Evolutionary conservation across 176 grass and related monocot genomes (phyloP).

Genomic region (Cymbopogon citratus): DNA sequence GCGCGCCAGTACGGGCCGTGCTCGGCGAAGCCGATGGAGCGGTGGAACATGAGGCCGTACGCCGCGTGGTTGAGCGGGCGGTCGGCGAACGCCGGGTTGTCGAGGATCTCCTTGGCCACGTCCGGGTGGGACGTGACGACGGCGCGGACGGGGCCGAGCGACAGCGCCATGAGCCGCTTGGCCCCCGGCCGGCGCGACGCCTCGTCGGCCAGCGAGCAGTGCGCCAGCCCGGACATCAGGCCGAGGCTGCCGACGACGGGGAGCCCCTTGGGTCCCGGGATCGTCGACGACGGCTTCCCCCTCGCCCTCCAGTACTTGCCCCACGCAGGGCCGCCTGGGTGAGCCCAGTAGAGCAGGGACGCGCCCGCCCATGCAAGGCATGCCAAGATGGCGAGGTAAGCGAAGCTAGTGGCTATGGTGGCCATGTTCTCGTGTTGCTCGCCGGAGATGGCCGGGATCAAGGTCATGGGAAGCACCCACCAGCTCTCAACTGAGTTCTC

Average conservation of each 20-base stretch:
- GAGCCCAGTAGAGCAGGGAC: conserved; percentile 57
- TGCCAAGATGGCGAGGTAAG: conserved; percentile 35
- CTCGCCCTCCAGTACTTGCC: conserved; percentile 49
- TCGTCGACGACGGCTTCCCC: neutral
- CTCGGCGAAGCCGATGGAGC: conserved; percentile 82
- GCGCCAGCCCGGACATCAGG: conserved; percentile 72
- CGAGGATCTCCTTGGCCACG: conserved; percentile 76
- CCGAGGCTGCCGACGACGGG: conserved; percentile 76
- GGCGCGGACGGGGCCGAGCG: conserved; percentile 62
- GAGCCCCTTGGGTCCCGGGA: conserved; percentile 63
- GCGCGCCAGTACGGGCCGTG: conserved; percentile 67
- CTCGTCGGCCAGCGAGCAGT: conserved; percentile 43
- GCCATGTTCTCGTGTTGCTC: neutral
- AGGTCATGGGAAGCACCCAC: conserved; percentile 54
- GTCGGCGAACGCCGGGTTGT: conserved; percentile 62
- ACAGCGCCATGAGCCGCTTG: conserved; percentile 76
- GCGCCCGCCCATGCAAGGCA: conserved; percentile 48
- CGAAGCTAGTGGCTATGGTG: conserved; percentile 34
- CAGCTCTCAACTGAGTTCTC: conserved; percentile 52
- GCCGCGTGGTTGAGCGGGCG: conserved; percentile 65
- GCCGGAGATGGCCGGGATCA: conserved; percentile 40
- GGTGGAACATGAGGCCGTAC: conserved; percentile 94
- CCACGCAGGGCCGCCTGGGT: conserved; percentile 78
- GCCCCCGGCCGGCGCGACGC: conserved; percentile 41
- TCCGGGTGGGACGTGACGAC: conserved; percentile 73